phyloP scores from a whole-genome alignment of 73 alveolate species.

The Tetrahymena elliotti region DNA sequence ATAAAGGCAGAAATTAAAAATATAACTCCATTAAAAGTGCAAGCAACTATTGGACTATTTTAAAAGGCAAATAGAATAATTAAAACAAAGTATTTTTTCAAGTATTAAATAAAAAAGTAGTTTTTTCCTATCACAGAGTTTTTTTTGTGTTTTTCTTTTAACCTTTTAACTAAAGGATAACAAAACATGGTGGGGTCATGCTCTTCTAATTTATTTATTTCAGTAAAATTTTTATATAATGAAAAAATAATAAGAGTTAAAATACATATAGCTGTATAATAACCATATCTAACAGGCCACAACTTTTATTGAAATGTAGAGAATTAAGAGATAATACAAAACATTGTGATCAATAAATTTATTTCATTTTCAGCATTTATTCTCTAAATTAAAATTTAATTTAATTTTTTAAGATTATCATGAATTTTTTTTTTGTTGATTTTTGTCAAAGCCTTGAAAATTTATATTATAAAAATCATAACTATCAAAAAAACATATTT shows the following conservation, averaged over 20 bases:
- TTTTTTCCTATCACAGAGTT: not conserved
- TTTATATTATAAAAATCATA: not conserved
- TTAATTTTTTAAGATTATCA: not conserved
- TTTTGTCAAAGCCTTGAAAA: not conserved
- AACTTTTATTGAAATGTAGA: not conserved
- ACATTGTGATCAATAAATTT: not conserved
- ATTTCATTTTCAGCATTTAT: not conserved
- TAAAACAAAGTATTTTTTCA: not conserved
- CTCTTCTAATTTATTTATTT: not conserved
- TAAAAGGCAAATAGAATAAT: not conserved
- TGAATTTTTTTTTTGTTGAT: not conserved
- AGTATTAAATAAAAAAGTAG: not conserved
- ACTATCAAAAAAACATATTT: not conserved
- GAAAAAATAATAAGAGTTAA: not conserved
- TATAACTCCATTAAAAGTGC: not conserved
- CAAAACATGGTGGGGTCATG: not conserved
- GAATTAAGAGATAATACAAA: not conserved
- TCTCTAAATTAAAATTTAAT: not conserved
- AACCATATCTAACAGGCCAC: not conserved
- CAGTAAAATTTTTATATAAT: not conserved
- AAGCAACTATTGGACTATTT: not conserved
- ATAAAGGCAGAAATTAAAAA: not conserved
- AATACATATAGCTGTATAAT: not conserved
- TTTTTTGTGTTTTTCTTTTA: not conserved
- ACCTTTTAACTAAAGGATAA: not conserved